Conservation (phyloP, 176 grass and related monocot genomes). For the Carex cristatella region DNA sequence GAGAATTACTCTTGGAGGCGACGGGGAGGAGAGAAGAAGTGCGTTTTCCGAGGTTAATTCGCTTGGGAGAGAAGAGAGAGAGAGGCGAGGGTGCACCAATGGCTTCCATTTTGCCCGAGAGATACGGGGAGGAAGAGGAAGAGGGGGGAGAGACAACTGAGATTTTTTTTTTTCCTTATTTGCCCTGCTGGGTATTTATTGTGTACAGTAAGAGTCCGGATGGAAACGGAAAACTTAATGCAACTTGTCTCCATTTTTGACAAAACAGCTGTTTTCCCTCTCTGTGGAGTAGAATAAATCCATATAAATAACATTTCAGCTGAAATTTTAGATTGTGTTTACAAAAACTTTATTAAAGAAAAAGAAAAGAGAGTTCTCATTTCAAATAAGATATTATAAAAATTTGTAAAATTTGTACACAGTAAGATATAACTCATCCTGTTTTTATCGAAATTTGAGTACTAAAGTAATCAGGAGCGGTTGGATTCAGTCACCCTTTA, state of each 20-base stretch:
- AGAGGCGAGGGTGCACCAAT: conserved; percentile 32
- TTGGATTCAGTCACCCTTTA: too few relatives aligned
- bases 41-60: conserved; percentile 19
- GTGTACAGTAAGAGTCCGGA: neutral
- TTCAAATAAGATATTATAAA: too few relatives aligned
- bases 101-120: conserved; percentile 58
- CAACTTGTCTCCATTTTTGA: neutral
- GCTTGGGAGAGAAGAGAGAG: conserved; percentile 31
- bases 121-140: neutral
- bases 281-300: neutral
- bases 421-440: too few relatives aligned
- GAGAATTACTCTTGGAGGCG: conserved; percentile 53
- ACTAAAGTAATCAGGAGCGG: too few relatives aligned
- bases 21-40: conserved; percentile 39
- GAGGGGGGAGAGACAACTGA: neutral
- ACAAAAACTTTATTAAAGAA: neutral
- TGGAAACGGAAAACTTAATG: neutral
- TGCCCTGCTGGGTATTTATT: neutral
- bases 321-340: neutral
- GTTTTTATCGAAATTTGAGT: too few relatives aligned
- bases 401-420: too few relatives aligned
- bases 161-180: conserved; percentile 17
- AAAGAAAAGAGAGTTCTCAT: neutral
- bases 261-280: neutral
- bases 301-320: neutral